A percentile compares a stretch with the other conserved stretches of the same genome.
phyloP scores from a whole-genome alignment of 108 stramenopile genomes.

The Aurantiochytrium sp. region DNA sequence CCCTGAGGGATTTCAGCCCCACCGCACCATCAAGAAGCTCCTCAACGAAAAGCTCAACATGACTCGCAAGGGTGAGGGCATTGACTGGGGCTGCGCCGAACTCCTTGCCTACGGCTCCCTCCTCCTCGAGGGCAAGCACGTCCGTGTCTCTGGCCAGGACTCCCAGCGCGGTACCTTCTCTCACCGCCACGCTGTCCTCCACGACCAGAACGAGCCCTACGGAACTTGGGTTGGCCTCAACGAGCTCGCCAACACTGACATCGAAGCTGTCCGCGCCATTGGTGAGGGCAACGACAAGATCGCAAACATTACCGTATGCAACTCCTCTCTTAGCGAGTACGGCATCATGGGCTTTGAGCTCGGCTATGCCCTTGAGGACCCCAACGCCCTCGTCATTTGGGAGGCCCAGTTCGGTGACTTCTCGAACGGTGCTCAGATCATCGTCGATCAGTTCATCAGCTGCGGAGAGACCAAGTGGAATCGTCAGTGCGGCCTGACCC shows the following conservation, averaged over 20 bases:
- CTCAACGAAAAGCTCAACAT: slow-evolving; percentile 69
- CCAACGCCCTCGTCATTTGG: slow-evolving; percentile 89
- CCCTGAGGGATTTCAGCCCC: slow-evolving; percentile 79
- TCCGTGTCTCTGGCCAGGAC: slow-evolving; percentile 95
- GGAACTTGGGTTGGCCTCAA: background rate
- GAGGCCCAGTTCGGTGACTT: slow-evolving; percentile 99
- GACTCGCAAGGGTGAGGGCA: slow-evolving; percentile 72
- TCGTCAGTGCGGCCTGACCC: slow-evolving; percentile 84
- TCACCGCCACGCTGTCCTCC: slow-evolving; percentile 92
- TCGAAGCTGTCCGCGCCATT: slow-evolving; percentile 40
- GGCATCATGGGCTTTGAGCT: slow-evolving; percentile 97
- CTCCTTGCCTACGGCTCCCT: slow-evolving; percentile 93
- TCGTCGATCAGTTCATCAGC: slow-evolving; percentile 96
- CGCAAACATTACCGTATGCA: slow-evolving; percentile 57
- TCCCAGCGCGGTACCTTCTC: slow-evolving; percentile 91
- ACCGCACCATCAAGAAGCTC: slow-evolving; percentile 83
- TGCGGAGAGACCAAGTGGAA: slow-evolving; percentile 98
- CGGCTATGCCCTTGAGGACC: slow-evolving; percentile 92
- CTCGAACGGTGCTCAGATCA: slow-evolving; percentile 91
- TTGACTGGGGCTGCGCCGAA: slow-evolving; percentile 98
- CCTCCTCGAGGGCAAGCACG: slow-evolving; percentile 91
- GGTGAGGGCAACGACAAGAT: slow-evolving; percentile 81
- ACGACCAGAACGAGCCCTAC: slow-evolving; percentile 57
- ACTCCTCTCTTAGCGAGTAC: slow-evolving; percentile 91
- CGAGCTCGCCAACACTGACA: background rate